Percentiles rank a stretch among this genome's conserved stretches.
These are phyloP conservation scores for Tetracladium maxilliforme DNA, from an alignment of 2,329 filamentous ascomycete genomes.

Conservation along the genomic window DNA sequence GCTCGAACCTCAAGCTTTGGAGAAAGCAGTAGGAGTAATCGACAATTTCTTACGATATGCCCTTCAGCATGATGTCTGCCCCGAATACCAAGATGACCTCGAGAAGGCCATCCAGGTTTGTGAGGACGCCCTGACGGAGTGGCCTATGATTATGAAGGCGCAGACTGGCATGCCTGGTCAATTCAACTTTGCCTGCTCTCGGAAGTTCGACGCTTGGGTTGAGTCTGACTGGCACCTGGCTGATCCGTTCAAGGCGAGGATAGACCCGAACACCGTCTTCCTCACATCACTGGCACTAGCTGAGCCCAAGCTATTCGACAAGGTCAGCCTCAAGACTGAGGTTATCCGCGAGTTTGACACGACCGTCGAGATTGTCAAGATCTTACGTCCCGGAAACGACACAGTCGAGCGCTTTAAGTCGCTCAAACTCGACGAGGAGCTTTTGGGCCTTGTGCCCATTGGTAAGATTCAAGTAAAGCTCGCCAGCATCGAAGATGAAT, in stretches of 20 bases:
- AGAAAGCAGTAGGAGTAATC: constrained; percentile 52
- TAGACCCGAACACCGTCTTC: constrained; percentile 10
- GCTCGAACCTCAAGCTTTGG: too few species aligned
- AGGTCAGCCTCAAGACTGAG: constrained; percentile 8
- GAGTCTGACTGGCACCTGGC: constrained; percentile 7
- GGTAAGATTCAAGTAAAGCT: too few species aligned
- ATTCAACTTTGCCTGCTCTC: constrained; percentile 64
- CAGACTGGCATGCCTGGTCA: constrained; percentile 48
- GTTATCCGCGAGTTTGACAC: constrained; percentile 19
- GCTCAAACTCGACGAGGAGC: constrained; percentile 12
- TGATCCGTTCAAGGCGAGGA: too few species aligned
- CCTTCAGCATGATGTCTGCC: constrained; percentile 70
- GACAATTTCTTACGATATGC: constrained; percentile 85
- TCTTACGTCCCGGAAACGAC: constrained; percentile 17
- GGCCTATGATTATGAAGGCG: constrained; percentile 41
- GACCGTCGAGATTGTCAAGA: constrained; percentile 27
- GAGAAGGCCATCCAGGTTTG: constrained; percentile 52
- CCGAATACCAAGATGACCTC: constrained; percentile 60
- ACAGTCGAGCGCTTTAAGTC: too few species aligned
- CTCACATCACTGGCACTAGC: constrained; percentile 6
- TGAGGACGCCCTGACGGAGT: constrained; percentile 48
- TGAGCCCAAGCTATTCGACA: constrained; percentile 9
- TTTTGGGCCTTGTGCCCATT: too few species aligned
- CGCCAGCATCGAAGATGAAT: constrained; percentile 4
- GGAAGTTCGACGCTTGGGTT: constrained; percentile 2